Conservation (phyloP, 331 rosid genomes). For the Spiraea crenata region DNA sequence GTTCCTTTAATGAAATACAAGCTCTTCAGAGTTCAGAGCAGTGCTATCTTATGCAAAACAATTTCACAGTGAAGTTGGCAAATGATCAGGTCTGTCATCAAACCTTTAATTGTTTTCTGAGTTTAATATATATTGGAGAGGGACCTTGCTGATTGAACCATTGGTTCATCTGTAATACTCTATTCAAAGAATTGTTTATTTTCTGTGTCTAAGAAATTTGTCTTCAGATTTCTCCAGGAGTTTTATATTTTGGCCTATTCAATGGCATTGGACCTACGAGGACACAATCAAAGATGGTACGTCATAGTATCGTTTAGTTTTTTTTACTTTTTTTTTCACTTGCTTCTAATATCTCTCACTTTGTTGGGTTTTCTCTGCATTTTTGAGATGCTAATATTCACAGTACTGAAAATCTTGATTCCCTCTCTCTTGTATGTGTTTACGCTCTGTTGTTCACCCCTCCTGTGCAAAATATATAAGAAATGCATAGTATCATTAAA, state of each 20-base stretch:
- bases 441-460: background rate
- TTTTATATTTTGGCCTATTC: constrained; percentile 92
- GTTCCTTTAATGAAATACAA: constrained; percentile 50
- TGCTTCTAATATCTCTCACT: background rate
- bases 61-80: constrained; percentile 61
- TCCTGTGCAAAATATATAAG: background rate
- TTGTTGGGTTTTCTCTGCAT: background rate
- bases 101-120: background rate
- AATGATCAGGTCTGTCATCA: constrained; percentile 66
- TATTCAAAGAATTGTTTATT: background rate
- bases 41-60: constrained; percentile 83
- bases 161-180: constrained; percentile 16
- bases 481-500: background rate
- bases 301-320: constrained; percentile 9
- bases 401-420: background rate
- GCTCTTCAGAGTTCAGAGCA: constrained; percentile 71
- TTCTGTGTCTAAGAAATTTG: constrained; percentile 17
- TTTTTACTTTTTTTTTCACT: background rate
- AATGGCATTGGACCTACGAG: constrained; percentile 85
- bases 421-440: background rate
- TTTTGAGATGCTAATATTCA: background rate
- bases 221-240: constrained; percentile 89
- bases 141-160: constrained; percentile 1
- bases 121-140: background rate
- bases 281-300: constrained; percentile 93